Conservation (phyloP, 306 rosid species). For the Abrus pulchellus region DNA sequence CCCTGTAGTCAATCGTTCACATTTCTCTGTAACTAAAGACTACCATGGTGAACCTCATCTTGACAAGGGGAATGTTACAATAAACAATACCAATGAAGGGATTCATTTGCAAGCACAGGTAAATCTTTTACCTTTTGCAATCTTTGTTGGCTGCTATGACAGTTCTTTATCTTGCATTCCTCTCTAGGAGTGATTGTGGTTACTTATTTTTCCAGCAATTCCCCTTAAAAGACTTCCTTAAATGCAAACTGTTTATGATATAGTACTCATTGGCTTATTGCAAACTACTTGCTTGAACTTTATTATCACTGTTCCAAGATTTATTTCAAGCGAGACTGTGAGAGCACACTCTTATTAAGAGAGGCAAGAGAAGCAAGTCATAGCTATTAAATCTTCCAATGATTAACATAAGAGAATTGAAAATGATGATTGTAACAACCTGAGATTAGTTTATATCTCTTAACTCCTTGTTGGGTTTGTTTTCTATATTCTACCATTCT, state of each 20-base stretch:
- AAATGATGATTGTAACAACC: constrained; percentile 1
- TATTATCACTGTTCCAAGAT: not conserved
- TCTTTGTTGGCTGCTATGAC: constrained; percentile 30
- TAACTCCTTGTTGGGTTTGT: too few species aligned
- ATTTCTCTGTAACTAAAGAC: constrained; percentile 50
- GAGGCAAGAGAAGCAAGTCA: constrained; percentile 14
- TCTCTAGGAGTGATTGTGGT: constrained; percentile 13
- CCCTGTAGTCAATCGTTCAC: constrained; percentile 54
- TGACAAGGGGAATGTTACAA: constrained; percentile 50
- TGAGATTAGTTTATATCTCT: constrained; percentile 3
- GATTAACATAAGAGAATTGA: not conserved
- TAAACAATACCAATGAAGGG: constrained; percentile 52
- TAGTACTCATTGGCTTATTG: not conserved
- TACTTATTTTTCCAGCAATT: not conserved
- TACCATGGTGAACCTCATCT: constrained; percentile 48
- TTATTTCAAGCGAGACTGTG: not conserved
- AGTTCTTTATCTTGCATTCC: constrained; percentile 36
- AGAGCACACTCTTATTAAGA: constrained; percentile 11
- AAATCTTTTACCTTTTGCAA: constrained; percentile 23
- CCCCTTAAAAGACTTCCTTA: not conserved
- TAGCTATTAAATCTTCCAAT: constrained; percentile 20
- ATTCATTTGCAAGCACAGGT: constrained; percentile 74
- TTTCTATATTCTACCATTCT: too few species aligned
- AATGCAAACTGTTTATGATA: not conserved
- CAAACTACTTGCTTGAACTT: constrained; percentile 35